A percentile compares a stretch with the other conserved stretches of the same genome.
These are phyloP conservation scores for Tephrocybe sp. DNA, from an alignment of 768 basidiomycete genomes.

Conservation along the genomic window DNA sequence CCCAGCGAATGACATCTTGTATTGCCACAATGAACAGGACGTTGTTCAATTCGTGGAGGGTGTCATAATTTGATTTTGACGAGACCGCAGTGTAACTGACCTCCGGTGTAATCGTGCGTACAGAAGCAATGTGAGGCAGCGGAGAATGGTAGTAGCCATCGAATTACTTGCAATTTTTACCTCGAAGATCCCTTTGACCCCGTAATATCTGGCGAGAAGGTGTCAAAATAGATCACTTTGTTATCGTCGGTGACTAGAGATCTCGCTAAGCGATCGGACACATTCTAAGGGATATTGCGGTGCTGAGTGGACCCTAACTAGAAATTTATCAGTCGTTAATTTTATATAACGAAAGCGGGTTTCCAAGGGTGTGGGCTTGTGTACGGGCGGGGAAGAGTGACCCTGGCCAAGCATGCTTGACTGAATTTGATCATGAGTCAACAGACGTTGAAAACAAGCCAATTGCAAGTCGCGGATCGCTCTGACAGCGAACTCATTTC, in stretches of 20 bases:
- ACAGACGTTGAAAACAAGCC: constrained; percentile 13
- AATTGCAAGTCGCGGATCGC: constrained; percentile 22
- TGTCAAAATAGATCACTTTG: constrained; percentile 20
- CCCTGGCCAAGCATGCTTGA: constrained; percentile 8
- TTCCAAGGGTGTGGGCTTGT: constrained; percentile 3
- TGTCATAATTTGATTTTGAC: constrained; percentile 15
- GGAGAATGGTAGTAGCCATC: constrained; percentile 9
- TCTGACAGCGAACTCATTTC: constrained; percentile 20
- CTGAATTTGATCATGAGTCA: constrained; percentile 17
- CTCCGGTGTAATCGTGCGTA: constrained; percentile 28
- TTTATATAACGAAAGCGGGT: constrained; percentile 4
- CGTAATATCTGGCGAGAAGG: constrained; percentile 14
- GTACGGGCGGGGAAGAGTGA: not conserved
- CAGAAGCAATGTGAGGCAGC: constrained; percentile 17
- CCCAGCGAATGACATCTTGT: constrained; percentile 30
- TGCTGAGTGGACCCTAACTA: constrained; percentile 1
- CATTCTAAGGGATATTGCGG: not conserved
- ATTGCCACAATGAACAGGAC: constrained; percentile 15
- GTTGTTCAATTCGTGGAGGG: constrained; percentile 21
- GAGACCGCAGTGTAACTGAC: constrained; percentile 15
- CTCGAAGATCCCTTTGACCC: constrained; percentile 15
- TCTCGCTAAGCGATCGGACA: constrained; percentile 22
- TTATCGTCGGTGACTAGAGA: constrained; percentile 13
- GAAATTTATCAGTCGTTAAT: not conserved
- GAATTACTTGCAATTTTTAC: constrained; percentile 15